Evolutionary conservation across 1,284 basidiomycete genomes (phyloP), one percentile per base, ranked within the genome.

Genomic region (Fomitiporia mediterranea): DNA sequence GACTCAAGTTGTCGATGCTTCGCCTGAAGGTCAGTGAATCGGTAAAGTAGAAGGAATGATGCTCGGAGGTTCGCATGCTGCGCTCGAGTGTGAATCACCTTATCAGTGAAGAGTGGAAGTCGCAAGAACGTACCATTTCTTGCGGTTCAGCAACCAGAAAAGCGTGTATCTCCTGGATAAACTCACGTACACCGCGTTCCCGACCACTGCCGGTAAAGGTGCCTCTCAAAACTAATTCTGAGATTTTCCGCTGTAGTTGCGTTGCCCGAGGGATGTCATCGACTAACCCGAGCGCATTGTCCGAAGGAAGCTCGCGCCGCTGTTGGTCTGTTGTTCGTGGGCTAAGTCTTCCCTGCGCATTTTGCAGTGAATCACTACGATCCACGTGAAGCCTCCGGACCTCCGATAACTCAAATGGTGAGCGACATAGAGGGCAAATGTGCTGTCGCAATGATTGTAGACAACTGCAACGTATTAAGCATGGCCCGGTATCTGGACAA

Each of bases 351-450:
- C 19, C 23, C 6, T 34, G n/a, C 17, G 21, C 25, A 4, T 27
- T 17, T n/a, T 43, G 42, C n/a, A n/a, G n/a, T 6, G 38, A 38
- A 37, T 53, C 56, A 42, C 39, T 53, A n/a, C 56, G 49, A 43
- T 59, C 57, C 25, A 59, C 39, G 43, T 59, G 57, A 15, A 59
- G 32, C 32, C 50, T 50, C 25, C 57, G 57, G 37, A 59, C 40
- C 15, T 51, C 53, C 7, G 53, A 54, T 6, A 39, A 28, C 11
- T 59, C 53, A 32, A 59, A 59, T 5, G 57, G 48, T 11, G 48
- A 50, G 40, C 57, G 57, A 34, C 57, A 59, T 5, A 59, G 39
- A 8, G 57, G 57, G 27, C 57, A 59, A 6, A 21, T 50, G 47
- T 48, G 57, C 15, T 55, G 53, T 15, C 53, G 47, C 27, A 59